Percentiles rank a stretch among this genome's conserved stretches.
Conservation (phyloP, 108 stramenopile species). For the Pseudonitzschia delicatissima region DNA sequence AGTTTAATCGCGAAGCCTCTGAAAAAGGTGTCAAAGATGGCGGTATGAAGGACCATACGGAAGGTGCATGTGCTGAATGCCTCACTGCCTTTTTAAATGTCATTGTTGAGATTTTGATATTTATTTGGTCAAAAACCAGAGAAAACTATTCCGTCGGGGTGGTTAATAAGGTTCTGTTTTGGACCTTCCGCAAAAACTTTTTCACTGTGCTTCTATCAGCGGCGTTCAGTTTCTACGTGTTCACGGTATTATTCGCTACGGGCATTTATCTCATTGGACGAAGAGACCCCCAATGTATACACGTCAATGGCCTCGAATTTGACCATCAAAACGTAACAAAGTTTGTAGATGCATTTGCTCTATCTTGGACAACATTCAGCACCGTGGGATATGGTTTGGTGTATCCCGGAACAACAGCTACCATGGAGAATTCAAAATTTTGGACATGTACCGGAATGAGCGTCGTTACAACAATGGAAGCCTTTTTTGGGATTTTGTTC, state of each 20-base stretch:
- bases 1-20: too few species aligned
- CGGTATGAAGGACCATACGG: too few species aligned
- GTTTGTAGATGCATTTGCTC: constrained; percentile 46
- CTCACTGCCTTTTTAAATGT: too few species aligned
- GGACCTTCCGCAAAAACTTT: constrained; percentile 44
- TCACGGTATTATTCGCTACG: constrained; percentile 30
- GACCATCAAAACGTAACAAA: background rate
- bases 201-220: constrained; percentile 25
- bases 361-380: constrained; percentile 57
- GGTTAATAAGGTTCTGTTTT: constrained; percentile 22
- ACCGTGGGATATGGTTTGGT: constrained; percentile 54
- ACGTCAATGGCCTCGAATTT: constrained; percentile 33
- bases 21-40: too few species aligned
- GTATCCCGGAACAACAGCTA: constrained; percentile 34
- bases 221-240: constrained; percentile 19
- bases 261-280: constrained; percentile 19
- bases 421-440: too few species aligned
- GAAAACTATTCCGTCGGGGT: constrained; percentile 11
- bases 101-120: background rate
- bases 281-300: constrained; percentile 26
- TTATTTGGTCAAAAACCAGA: background rate
- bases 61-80: too few species aligned
- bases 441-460: constrained; percentile 54
- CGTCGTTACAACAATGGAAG: constrained; percentile 51
- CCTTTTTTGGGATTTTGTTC: constrained; percentile 68